Conservation (phyloP, 2,329 filamentous ascomycete genomes). For the Lachnellula suecica region DNA sequence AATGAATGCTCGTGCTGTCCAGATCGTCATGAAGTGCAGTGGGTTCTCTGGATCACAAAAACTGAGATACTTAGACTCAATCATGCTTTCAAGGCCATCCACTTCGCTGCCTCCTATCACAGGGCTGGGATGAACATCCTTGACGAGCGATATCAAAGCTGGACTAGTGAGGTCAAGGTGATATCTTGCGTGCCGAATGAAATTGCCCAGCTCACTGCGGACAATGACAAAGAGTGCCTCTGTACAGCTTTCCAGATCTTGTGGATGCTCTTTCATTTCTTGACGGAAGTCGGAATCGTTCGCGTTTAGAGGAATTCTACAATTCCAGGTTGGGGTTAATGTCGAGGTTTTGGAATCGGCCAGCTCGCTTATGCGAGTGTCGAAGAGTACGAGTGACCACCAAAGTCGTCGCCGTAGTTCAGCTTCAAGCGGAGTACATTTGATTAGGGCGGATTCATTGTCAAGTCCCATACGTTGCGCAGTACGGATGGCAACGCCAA, state of each 20-base stretch:
- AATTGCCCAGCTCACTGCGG: conserved; percentile 54
- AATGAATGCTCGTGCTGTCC: conserved; percentile 23
- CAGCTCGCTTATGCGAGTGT: conserved; percentile 68
- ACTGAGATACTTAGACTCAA: conserved; percentile 43
- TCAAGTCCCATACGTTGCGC: conserved; percentile 70
- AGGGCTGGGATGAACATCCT: conserved; percentile 7
- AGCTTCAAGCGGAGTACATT: conserved; percentile 55
- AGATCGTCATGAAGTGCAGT: conserved; percentile 35
- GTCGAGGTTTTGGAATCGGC: conserved; percentile 45
- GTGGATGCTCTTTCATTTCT: conserved; percentile 54
- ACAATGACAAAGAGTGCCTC: conserved; percentile 61
- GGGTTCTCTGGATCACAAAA: conserved; percentile 41
- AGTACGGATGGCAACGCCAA: conserved; percentile 65
- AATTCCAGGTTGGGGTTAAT: conserved; percentile 48
- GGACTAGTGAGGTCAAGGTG: conserved; percentile 24
- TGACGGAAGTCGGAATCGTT: conserved; percentile 60
- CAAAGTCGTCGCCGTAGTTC: conserved; percentile 71
- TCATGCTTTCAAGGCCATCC: conserved; percentile 35
- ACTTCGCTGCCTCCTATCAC: conserved; percentile 16
- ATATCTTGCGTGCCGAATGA: conserved; percentile 25
- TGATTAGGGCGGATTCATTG: conserved; percentile 52
- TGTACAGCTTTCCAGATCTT: conserved; percentile 49
- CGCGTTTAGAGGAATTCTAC: conserved; percentile 58
- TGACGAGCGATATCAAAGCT: conserved; percentile 21
- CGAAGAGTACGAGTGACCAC: conserved; percentile 71